phyloP scores from a whole-genome alignment of 805 yeast genomes.

The Scheffersomyces ergatensis region DNA sequence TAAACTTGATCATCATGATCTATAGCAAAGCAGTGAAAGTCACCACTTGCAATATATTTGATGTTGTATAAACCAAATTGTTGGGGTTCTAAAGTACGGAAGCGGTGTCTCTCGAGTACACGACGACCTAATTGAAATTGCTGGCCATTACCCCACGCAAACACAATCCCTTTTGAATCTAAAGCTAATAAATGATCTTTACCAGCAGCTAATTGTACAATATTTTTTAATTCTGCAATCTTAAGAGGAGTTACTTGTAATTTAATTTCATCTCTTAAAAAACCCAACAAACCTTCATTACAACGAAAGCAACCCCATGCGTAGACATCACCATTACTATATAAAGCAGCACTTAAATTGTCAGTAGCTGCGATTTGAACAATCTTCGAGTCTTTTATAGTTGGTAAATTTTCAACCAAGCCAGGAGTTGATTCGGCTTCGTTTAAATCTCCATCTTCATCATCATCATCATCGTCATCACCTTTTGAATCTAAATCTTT shows the following conservation, averaged over 20 bases:
- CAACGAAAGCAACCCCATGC: slow-evolving; percentile 98
- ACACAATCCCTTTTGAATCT: slow-evolving; percentile 81
- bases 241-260: slow-evolving; percentile 69
- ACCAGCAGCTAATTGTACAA: slow-evolving; percentile 85
- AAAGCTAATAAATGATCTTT: slow-evolving; percentile 88
- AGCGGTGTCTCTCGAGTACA: slow-evolving; percentile 74
- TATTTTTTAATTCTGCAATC: slow-evolving; percentile 58
- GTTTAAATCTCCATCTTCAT: slow-evolving; percentile 81
- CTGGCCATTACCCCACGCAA: slow-evolving; percentile 97
- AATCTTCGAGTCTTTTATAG: slow-evolving; percentile 39
- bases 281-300: slow-evolving; percentile 89
- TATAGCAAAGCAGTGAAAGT: slow-evolving; percentile 93
- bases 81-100: slow-evolving; percentile 73
- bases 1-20: slow-evolving; percentile 66
- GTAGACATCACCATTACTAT: slow-evolving; percentile 81
- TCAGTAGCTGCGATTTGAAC: slow-evolving; percentile 91
- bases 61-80: slow-evolving; percentile 80
- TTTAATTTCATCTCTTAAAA: slow-evolving; percentile 54
- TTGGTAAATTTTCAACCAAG: slow-evolving; percentile 64
- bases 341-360: slow-evolving; percentile 77
- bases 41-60: slow-evolving; percentile 85
- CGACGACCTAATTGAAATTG: slow-evolving; percentile 89
- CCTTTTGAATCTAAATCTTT: slow-evolving; percentile 59
- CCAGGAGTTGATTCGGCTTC: slow-evolving; percentile 88
- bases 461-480: slow-evolving; percentile 58